These are phyloP conservation scores for Cladosporium phlei DNA, from an alignment of 2,329 filamentous ascomycete genomes.

Conservation along the genomic window DNA sequence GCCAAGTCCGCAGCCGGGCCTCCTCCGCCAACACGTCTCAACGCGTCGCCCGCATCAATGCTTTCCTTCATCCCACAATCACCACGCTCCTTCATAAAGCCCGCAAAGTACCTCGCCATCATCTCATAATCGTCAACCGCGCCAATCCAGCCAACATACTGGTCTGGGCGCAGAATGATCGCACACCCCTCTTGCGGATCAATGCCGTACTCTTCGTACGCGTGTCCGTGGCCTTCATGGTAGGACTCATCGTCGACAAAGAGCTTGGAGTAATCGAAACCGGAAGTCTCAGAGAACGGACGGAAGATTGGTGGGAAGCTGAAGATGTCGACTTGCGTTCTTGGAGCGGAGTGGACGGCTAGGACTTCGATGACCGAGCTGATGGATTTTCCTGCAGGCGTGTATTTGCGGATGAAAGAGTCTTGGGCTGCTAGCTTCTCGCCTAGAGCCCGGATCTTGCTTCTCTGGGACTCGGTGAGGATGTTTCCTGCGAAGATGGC, in stretches of 20 bases:
- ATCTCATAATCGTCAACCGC: slow-evolving; percentile 25
- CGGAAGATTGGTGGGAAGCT: slow-evolving; percentile 41
- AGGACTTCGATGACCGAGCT: slow-evolving; percentile 50
- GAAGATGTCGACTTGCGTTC: slow-evolving; percentile 41
- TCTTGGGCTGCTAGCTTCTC: background rate
- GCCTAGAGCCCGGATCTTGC: background rate
- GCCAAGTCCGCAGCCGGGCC: background rate
- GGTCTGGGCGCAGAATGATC: slow-evolving; percentile 59
- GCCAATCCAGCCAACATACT: slow-evolving; percentile 52
- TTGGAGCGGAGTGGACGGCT: slow-evolving; percentile 53
- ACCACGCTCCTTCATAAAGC: background rate
- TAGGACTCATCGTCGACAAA: slow-evolving; percentile 42
- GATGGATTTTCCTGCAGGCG: background rate
- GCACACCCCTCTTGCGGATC: slow-evolving; percentile 50
- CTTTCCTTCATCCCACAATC: background rate
- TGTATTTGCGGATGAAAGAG: background rate
- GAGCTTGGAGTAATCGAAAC: slow-evolving; percentile 33
- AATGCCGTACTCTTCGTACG: slow-evolving; percentile 56
- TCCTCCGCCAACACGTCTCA: background rate
- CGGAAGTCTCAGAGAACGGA: slow-evolving; percentile 32
- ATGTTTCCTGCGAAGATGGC: slow-evolving; percentile 61
- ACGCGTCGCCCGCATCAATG: background rate
- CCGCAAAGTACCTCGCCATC: background rate
- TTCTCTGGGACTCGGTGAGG: slow-evolving; percentile 38
- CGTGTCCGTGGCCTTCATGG: slow-evolving; percentile 37